A percentile compares a stretch with the other conserved stretches of the same genome.
Conservation (phyloP, 805 yeast genomes). For the Metschnikowia proteae region DNA sequence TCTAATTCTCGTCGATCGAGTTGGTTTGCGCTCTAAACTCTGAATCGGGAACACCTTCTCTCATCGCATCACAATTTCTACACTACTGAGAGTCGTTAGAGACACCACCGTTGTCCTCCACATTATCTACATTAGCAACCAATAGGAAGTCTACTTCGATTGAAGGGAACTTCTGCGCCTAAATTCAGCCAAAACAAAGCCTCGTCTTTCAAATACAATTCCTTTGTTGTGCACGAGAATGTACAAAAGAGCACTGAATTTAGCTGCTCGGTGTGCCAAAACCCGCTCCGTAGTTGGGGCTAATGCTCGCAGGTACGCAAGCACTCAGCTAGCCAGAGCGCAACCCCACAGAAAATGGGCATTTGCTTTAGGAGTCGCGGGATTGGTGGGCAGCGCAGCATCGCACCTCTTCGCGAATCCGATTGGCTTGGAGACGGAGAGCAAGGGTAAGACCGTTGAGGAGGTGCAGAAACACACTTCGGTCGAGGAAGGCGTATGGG, state of each 20-base stretch:
- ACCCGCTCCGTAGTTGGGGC: not conserved
- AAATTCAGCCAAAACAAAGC: too few relatives aligned
- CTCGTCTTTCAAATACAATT: too few relatives aligned
- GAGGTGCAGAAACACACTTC: conserved; percentile 13
- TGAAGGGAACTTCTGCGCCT: too few relatives aligned
- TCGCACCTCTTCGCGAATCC: not conserved
- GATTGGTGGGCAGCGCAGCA: not conserved
- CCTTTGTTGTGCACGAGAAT: not conserved
- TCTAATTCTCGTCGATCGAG: not conserved
- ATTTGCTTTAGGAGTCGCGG: conserved; percentile 1
- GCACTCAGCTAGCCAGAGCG: not conserved
- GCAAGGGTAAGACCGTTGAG: conserved; percentile 14
- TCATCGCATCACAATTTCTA: too few relatives aligned
- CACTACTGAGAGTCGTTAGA: too few relatives aligned
- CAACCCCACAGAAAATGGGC: not conserved
- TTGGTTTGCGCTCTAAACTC: too few relatives aligned
- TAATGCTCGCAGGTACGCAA: not conserved
- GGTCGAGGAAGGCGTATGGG: conserved; percentile 24
- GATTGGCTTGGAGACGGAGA: conserved; percentile 7
- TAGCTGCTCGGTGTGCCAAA: not conserved
- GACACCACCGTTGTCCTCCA: too few relatives aligned
- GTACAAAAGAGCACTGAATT: not conserved
- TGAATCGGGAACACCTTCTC: too few relatives aligned
- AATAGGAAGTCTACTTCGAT: too few relatives aligned
- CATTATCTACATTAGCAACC: too few relatives aligned